Evolutionary conservation across 306 rosid genomes (phyloP).

Genomic region (Vachellia pachyceras): DNA sequence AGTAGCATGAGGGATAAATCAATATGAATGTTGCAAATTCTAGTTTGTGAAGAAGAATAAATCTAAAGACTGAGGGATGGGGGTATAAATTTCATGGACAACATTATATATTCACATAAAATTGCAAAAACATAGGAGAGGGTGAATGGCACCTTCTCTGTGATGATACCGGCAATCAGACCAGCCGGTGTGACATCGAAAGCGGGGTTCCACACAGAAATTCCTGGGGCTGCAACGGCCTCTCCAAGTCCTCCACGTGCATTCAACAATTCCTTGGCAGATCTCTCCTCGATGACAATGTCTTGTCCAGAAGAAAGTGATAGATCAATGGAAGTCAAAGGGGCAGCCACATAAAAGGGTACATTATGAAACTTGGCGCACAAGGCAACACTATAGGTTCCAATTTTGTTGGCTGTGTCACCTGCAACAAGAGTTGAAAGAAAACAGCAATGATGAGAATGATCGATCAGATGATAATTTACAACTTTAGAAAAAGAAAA

Average conservation of each 20-base stretch:
- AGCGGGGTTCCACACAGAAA: slow-evolving; percentile 96
- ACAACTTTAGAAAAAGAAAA: slow-evolving; percentile 13
- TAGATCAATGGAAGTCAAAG: slow-evolving; percentile 82
- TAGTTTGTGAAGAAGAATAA: not conserved
- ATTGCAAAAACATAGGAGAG: slow-evolving; percentile 3
- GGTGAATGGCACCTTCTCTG: slow-evolving; percentile 77
- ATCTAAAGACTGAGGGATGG: not conserved
- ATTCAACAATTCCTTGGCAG: slow-evolving; percentile 81
- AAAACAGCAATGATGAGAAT: not conserved
- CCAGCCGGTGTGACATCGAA: slow-evolving; percentile 87
- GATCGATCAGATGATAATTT: slow-evolving; percentile 20
- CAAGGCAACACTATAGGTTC: slow-evolving; percentile 92
- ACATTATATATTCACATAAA: not conserved
- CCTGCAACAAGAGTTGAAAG: slow-evolving; percentile 58
- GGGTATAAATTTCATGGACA: too few relatives aligned
- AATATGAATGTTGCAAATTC: not conserved
- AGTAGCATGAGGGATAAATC: not conserved
- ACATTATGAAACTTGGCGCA: slow-evolving; percentile 77
- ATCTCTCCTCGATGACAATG: slow-evolving; percentile 88
- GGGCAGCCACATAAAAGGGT: slow-evolving; percentile 94
- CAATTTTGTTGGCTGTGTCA: slow-evolving; percentile 97
- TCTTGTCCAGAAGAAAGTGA: slow-evolving; percentile 83
- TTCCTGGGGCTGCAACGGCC: slow-evolving; percentile 91
- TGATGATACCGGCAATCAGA: slow-evolving; percentile 75
- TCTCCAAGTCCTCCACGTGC: slow-evolving; percentile 89